Evolutionary conservation across 2,329 filamentous ascomycete species (phyloP), one percentile per base, ranked within the genome.

Genomic region (Ramularia endophylla): DNA sequence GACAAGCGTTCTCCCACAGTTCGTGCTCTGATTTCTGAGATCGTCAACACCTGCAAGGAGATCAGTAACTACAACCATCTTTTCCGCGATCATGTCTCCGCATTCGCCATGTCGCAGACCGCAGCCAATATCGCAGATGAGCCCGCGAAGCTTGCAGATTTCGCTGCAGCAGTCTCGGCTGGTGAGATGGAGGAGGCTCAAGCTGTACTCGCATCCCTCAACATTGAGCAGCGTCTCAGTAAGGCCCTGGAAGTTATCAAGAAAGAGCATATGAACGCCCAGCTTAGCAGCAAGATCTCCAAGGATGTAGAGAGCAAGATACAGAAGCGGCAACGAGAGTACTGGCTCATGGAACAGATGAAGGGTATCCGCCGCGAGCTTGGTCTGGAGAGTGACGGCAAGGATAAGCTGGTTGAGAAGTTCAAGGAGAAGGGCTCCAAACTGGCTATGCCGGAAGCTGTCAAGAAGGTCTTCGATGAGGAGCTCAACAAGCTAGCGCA

Each of bases 281-380:
- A 97, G 62, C 72, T 98, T 20, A 90, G 95, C 64, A 90, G 86
- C 43, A 98, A 97, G 72, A 97, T 98, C 44, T 87, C 85, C 44
- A 95, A 95, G 68, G 92, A 98, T 60, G 94, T 98, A 13, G 92
- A 97, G 64, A 87, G 80, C 59, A 95, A 95, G 68, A 97, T 98
- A 40, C 89, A 89, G 56, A 97, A 98, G 69, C 83, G 90, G 20
- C 92, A 98, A 64, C 81, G 92, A 38, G 92, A 98, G 62, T 98
- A 97, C 69, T 97, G 88, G 86, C 72, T 98, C 34, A 94, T 95
- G 87, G 92, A 98, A 67, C 94, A 98, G 65, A 95, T 98, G 89
- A 97, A 97, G 72, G 92, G 89, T 18, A 98, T 98, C 59, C 84
- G 87, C 44, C 79, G 92, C 44, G 92, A 98, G 66, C 78, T 98